Conservation (phyloP, 495 filamentous ascomycete species). For the Emericellopsis terricola region DNA sequence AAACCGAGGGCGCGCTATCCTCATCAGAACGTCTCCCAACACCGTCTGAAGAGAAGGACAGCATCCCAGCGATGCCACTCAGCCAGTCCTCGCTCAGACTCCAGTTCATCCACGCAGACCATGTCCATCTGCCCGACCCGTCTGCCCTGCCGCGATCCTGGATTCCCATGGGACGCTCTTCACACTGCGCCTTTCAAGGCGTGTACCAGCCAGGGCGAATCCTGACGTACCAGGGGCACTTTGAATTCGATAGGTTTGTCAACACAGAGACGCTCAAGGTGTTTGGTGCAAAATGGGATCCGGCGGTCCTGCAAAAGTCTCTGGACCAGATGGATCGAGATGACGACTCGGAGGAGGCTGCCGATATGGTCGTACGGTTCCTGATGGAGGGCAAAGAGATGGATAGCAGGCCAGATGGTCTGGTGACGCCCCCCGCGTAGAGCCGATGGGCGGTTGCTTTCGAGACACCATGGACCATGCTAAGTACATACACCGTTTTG, state of each 20-base stretch:
- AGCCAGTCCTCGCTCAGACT: slow-evolving; percentile 13
- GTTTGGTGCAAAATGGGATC: not conserved
- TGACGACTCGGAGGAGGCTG: not conserved
- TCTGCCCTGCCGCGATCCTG: slow-evolving; percentile 12
- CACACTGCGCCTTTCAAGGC: slow-evolving; percentile 19
- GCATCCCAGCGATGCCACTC: slow-evolving; percentile 6
- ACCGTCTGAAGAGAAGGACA: not conserved
- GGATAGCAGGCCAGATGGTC: not conserved
- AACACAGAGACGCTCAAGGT: slow-evolving; percentile 6
- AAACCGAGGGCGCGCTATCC: not conserved
- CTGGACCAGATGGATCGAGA: not conserved
- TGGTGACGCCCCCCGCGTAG: not conserved
- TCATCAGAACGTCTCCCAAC: not conserved
- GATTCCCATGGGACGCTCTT: slow-evolving; percentile 20
- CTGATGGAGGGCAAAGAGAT: not conserved
- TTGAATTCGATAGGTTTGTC: slow-evolving; percentile 24
- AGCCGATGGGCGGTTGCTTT: too few species aligned
- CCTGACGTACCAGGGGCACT: slow-evolving; percentile 26
- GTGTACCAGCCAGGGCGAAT: slow-evolving; percentile 19
- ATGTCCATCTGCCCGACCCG: slow-evolving; percentile 10
- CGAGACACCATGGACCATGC: too few species aligned
- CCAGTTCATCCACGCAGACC: slow-evolving; percentile 17
- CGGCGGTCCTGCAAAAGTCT: not conserved
- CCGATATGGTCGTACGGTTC: not conserved
- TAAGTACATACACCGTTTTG: too few species aligned